These are phyloP conservation scores for Euryodendron excelsum DNA, from an alignment of 148 eudicot genomes.

Conservation along the genomic window DNA sequence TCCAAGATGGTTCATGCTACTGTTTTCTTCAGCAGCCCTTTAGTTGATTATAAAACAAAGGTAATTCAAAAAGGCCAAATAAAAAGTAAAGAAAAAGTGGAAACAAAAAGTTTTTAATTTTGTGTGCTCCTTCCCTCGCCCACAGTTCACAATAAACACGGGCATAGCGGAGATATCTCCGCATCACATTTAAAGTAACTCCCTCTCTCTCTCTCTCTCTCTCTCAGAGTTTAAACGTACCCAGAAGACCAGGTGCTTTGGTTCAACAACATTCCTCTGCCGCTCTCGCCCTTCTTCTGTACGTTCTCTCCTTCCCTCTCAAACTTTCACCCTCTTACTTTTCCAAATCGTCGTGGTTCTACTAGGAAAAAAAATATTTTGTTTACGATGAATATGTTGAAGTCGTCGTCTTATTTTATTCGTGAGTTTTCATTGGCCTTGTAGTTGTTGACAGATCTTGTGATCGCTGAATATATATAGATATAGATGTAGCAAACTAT, in stretches of 20 bases:
- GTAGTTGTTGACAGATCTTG: conserved; percentile 11
- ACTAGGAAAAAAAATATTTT: too few species aligned
- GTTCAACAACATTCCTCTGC: neutral
- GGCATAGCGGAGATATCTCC: neutral
- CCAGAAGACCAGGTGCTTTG: neutral
- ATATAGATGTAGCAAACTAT: too few species aligned
- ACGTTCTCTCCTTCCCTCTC: neutral
- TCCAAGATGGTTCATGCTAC: too few species aligned
- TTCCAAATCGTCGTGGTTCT: neutral
- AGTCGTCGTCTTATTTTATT: conserved; percentile 1
- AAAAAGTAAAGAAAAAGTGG: too few species aligned
- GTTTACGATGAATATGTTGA: neutral
- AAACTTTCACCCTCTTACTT: neutral
- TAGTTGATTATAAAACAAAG: too few species aligned
- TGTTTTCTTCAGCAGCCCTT: too few species aligned
- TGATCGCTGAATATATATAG: neutral
- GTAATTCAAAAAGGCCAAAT: too few species aligned
- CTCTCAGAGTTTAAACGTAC: neutral
- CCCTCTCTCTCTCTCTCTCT: neutral
- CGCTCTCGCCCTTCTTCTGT: neutral
- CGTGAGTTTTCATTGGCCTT: too few species aligned
- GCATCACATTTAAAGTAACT: neutral
- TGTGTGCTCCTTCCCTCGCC: neutral
- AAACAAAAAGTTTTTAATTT: too few species aligned
- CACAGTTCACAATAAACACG: neutral